phyloP scores from a whole-genome alignment of 768 basidiomycete genomes.

The Postia placenta region DNA sequence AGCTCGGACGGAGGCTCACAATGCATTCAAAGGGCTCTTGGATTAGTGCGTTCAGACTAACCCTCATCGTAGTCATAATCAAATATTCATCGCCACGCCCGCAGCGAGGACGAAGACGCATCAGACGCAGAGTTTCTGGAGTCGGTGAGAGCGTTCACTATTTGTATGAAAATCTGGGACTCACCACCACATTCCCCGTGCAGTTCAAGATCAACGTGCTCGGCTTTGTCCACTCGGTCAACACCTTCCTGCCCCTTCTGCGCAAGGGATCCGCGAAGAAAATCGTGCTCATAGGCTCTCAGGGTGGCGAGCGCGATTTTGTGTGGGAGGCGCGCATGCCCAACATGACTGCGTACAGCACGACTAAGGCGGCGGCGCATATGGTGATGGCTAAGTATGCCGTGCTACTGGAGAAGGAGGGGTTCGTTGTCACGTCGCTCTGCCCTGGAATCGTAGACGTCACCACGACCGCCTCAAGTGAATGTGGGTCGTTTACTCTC shows the following conservation, averaged over 20 bases:
- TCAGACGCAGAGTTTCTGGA: not conserved
- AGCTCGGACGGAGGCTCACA: slow-evolving; percentile 12
- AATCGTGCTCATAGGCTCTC: slow-evolving; percentile 27
- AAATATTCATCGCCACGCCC: no score
- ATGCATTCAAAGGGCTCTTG: slow-evolving; percentile 1
- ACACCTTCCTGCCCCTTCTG: slow-evolving; percentile 34
- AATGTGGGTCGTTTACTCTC: no score
- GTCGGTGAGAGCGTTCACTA: not conserved
- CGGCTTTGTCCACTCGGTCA: slow-evolving; percentile 28
- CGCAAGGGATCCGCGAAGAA: slow-evolving; percentile 25
- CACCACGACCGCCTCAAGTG: not conserved
- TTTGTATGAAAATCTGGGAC: not conserved
- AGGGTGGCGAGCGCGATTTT: slow-evolving; percentile 23
- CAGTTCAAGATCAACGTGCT: slow-evolving; percentile 31
- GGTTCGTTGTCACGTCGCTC: not conserved
- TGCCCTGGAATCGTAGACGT: not conserved
- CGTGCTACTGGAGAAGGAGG: slow-evolving; percentile 4
- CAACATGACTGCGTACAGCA: slow-evolving; percentile 23
- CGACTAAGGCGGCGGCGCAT: slow-evolving; percentile 32
- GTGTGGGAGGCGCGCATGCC: slow-evolving; percentile 10
- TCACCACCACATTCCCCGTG: not conserved
- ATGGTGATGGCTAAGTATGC: slow-evolving; percentile 35
- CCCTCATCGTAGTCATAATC: no score
- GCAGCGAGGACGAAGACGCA: not conserved
- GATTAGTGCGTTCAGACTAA: not conserved